These are phyloP conservation scores for Triticum turgidum DNA, from an alignment of 176 grass and related monocot species.

Conservation along the genomic window DNA sequence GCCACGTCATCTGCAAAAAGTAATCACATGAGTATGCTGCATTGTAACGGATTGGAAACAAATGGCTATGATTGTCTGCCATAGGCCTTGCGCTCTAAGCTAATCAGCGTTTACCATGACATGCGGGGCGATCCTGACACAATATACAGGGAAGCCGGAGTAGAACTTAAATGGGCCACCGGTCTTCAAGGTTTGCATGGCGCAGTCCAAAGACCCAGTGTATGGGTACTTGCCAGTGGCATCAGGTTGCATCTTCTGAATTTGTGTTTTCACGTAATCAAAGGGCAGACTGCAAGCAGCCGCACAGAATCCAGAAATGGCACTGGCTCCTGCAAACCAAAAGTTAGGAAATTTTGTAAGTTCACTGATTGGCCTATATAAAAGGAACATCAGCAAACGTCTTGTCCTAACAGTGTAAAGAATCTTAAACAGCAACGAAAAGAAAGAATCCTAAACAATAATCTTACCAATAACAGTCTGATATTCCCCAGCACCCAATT, in stretches of 20 bases:
- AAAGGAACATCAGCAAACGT: not conserved
- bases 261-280: constrained; percentile 98
- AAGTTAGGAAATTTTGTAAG: constrained; percentile 2
- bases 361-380: not conserved
- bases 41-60: not conserved
- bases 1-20: constrained; percentile 97
- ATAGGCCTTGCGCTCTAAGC: not conserved
- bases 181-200: constrained; percentile 79
- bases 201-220: constrained; percentile 87
- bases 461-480: constrained; percentile 82
- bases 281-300: constrained; percentile 99
- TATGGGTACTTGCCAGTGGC: constrained; percentile 94
- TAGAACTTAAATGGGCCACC: constrained; percentile 99
- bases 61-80: not conserved
- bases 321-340: constrained; percentile 78
- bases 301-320: constrained; percentile 94
- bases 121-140: constrained; percentile 93
- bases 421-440: not conserved
- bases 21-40: constrained; percentile 18
- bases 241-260: constrained; percentile 99
- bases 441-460: not conserved
- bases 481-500: constrained; percentile 78
- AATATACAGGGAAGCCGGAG: constrained; percentile 98
- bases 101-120: constrained; percentile 73
- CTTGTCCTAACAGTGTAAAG: not conserved